Conservation (phyloP, 2,329 filamentous ascomycete species). For the Cladobotryum protrusum region DNA sequence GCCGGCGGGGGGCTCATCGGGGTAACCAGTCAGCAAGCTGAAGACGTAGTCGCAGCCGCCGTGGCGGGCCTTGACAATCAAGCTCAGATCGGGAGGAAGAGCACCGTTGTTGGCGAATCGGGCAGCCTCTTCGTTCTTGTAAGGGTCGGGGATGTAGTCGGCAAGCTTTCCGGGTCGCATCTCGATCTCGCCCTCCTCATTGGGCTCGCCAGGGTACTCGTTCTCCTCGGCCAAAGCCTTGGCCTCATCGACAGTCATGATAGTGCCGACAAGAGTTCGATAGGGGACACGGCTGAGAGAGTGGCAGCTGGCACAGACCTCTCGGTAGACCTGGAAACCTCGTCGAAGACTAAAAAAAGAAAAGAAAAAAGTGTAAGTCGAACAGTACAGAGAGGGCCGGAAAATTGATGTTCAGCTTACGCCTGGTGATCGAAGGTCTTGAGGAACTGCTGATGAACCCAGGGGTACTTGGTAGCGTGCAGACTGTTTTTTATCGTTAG, state of each 20-base stretch:
- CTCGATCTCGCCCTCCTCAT: conserved; percentile 96
- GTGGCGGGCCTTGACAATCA: conserved; percentile 97
- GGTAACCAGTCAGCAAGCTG: conserved; percentile 92
- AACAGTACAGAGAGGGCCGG: background rate
- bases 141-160: conserved; percentile 89
- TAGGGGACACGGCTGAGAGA: conserved; percentile 92
- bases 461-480: conserved; percentile 86
- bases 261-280: conserved; percentile 80
- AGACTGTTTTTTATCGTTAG: conserved; percentile 55
- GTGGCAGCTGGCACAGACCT: conserved; percentile 97
- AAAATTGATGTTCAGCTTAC: conserved; percentile 53
- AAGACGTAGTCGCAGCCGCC: conserved; percentile 99
- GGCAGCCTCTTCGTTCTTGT: conserved; percentile 98
- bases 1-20: conserved; percentile 89
- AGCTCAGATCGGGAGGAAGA: conserved; percentile 90
- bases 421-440: conserved; percentile 97
- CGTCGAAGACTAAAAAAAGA: conserved; percentile 68
- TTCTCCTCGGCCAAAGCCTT: conserved; percentile 96
- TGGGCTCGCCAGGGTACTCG: conserved; percentile 97
- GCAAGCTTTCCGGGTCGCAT: conserved; percentile 98
- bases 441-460: conserved; percentile 85
- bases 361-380: background rate
- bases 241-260: conserved; percentile 96
- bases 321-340: conserved; percentile 98
- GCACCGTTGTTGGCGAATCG: conserved; percentile 98